Base-by-base conservation (phyloP, 495 filamentous ascomycete species). In the Trichoderma orchidacearum region DNA sequence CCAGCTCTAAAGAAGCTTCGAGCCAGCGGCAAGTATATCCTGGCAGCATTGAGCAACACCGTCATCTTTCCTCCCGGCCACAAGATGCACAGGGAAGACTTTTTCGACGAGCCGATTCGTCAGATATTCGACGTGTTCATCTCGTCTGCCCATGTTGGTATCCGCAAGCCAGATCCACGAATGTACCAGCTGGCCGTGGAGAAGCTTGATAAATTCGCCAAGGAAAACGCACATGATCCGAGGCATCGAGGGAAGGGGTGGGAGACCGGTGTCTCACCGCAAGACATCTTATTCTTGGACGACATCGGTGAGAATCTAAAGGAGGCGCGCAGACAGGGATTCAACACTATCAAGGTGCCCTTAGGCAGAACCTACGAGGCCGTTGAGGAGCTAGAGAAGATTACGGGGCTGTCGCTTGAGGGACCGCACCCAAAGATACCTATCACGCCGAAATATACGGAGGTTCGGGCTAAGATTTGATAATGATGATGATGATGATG, bases 291-390 rank as follows among this genome's bases (percentile, higher is more conserved):
- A 17, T 97, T 98, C 68, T 68, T 96, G 52, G 93, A 98, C 74
- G 93, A 98, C 70, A 97, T 98, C 64, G 93, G 93, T 0, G 82
- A 87, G 73, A 98, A 98, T 67, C 68, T 96, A 61, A 92, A 90
- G 72, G 81, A 78, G 11, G 93, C 85, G 11, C 90, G 78, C 72
- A 74, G 70, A 54, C 67, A 81, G 11, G 93, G 93, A 27, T 85
- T 97, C 67, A 70, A 76, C 57, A 96, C 91, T 1, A 76, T 98
- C 59, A 94, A 86, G 65, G 93, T 97, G 2, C 72, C 77, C 7
- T 71, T 96, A 30, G 91, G 91, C 29, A 82, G 74, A 67, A 83
- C 84, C 5, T 82, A 80, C 71, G 82, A 89, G 69, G 92, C 91
- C 15, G 78, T 80, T 7, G 76, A 73, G 57, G 67, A 71, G 60